Percentiles rank a stretch among this genome's conserved stretches.
Conservation (phyloP, 176 grass and related monocot species). For the Lolium multiflorum region DNA sequence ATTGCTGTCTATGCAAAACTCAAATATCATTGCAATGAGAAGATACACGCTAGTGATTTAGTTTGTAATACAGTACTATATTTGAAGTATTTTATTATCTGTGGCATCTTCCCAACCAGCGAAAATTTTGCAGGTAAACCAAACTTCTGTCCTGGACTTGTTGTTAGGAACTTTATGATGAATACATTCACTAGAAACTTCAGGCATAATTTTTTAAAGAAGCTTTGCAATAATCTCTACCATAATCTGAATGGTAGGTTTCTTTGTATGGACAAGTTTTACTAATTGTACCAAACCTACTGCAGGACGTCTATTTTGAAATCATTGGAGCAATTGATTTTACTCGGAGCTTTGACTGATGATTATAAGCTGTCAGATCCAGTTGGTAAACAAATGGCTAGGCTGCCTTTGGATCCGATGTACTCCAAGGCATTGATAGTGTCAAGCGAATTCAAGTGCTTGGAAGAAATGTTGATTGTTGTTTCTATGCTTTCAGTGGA, state of each 20-base stretch:
- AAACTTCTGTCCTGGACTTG: neutral
- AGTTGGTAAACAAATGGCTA: constrained; percentile 86
- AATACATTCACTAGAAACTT: neutral
- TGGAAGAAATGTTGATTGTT: constrained; percentile 98
- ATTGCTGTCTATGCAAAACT: neutral
- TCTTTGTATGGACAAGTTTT: constrained; percentile 15
- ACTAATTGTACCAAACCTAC: constrained; percentile 35
- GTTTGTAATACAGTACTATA: neutral
- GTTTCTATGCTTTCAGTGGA: constrained; percentile 99
- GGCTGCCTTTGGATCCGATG: constrained; percentile 93
- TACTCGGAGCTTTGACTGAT: constrained; percentile 80
- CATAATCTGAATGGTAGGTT: constrained; percentile 1
- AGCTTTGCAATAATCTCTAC: constrained; percentile 19
- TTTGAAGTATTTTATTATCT: constrained; percentile 33
- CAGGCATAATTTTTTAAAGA: neutral
- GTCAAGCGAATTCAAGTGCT: constrained; percentile 80
- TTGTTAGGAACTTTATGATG: neutral
- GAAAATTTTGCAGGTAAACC: constrained; percentile 14
- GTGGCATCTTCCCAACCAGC: neutral
- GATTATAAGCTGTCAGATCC: constrained; percentile 90
- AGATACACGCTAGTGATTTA: neutral
- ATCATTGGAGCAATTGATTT: constrained; percentile 88
- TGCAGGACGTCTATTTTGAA: constrained; percentile 89
- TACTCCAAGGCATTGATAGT: constrained; percentile 92
- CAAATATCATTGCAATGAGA: constrained; percentile 4